Conservation (phyloP, 2,329 filamentous ascomycete species). For the Coniochaeta sp. region DNA sequence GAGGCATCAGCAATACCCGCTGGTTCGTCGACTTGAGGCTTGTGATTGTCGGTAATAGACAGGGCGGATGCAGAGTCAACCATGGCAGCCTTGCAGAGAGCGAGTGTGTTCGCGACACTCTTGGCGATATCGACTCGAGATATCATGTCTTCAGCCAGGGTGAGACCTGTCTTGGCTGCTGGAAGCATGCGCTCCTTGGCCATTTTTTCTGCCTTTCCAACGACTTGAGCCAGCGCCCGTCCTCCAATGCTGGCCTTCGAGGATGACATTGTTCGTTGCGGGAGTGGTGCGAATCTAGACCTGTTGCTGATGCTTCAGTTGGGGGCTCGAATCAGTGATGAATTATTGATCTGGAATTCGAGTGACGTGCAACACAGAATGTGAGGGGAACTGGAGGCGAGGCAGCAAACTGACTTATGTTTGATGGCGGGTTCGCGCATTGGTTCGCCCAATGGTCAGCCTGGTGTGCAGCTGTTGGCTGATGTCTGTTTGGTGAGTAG, state of each 20-base stretch:
- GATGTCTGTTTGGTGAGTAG: background rate
- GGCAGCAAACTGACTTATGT: background rate
- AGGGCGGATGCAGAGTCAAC: background rate
- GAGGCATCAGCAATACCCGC: background rate
- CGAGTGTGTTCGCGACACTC: background rate
- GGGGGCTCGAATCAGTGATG: background rate
- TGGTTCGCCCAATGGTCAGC: background rate
- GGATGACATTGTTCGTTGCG: background rate
- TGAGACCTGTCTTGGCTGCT: background rate
- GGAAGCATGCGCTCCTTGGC: background rate
- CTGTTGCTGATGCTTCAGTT: background rate
- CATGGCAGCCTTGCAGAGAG: background rate
- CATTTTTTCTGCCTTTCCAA: background rate
- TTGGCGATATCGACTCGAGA: background rate
- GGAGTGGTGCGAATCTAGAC: background rate
- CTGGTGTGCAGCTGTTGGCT: background rate
- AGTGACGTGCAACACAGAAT: background rate
- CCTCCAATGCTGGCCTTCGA: background rate
- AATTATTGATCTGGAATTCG: background rate
- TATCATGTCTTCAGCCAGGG: background rate
- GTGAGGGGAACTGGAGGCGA: background rate
- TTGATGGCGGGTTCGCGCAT: background rate
- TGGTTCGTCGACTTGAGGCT: background rate
- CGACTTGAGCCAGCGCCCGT: background rate
- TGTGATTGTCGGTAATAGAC: background rate